A percentile compares a stretch with the other conserved stretches of the same genome.
phyloP scores from a whole-genome alignment of 208 protist species.

The Vickermania spadyakhi region DNA sequence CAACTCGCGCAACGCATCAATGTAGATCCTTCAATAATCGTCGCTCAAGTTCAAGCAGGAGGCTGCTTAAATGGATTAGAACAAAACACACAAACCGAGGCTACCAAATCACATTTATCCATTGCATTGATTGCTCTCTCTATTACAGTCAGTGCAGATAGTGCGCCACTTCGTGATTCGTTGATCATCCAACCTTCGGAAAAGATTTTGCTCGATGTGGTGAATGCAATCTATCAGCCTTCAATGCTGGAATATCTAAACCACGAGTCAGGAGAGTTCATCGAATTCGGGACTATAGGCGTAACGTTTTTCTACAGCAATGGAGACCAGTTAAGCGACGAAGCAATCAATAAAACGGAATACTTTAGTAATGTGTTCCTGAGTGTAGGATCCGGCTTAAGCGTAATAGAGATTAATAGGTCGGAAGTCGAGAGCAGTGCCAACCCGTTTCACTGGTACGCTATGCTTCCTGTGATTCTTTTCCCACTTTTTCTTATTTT shows the following conservation, averaged over 20 bases:
- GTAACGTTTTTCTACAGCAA: neutral
- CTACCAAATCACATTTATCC: neutral
- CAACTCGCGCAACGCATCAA: neutral
- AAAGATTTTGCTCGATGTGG: neutral
- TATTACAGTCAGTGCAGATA: neutral
- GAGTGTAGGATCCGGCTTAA: neutral
- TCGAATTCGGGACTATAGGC: neutral
- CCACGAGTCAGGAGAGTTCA: neutral
- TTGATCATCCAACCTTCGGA: neutral
- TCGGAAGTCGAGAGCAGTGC: neutral
- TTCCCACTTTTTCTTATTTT: neutral
- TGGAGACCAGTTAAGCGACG: neutral
- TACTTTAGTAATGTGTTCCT: no score
- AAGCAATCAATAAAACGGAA: no score
- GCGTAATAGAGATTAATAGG: neutral
- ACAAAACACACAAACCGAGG: neutral
- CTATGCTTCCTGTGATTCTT: neutral
- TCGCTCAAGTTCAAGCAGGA: neutral
- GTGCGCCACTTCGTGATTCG: neutral
- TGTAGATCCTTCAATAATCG: neutral
- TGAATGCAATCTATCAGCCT: neutral
- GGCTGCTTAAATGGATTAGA: neutral
- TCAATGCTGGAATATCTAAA: neutral
- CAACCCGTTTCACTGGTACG: neutral
- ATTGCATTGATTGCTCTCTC: neutral